These are phyloP conservation scores for Tolypocladium tropicale DNA, from an alignment of 2,329 filamentous ascomycete species.

Conservation along the genomic window DNA sequence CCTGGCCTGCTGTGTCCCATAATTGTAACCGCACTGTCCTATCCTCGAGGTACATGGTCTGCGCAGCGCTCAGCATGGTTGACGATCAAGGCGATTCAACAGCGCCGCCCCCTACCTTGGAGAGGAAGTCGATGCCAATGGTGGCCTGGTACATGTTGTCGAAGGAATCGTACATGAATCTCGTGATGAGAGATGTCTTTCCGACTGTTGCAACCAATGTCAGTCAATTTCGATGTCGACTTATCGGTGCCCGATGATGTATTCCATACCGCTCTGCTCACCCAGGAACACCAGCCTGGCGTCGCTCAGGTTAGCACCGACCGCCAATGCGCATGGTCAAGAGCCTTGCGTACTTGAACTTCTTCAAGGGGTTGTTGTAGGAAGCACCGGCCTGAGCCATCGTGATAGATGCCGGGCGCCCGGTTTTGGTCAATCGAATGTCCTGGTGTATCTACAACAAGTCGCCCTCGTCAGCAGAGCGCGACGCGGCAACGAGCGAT, in stretches of 20 bases:
- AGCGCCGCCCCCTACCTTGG: conserved; percentile 57
- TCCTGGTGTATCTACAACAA: neutral
- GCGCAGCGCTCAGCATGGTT: conserved; percentile 1
- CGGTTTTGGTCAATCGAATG: neutral
- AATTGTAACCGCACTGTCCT: conserved; percentile 93
- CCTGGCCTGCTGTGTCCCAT: conserved; percentile 97
- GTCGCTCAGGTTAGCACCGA: conserved; percentile 9
- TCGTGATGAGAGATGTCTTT: conserved; percentile 96
- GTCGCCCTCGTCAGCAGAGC: neutral
- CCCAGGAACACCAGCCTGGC: conserved; percentile 87
- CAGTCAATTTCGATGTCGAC: conserved; percentile 9
- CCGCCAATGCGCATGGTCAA: no score
- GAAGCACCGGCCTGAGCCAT: conserved; percentile 80
- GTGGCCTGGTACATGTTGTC: conserved; percentile 99
- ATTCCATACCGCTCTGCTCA: conserved; percentile 84
- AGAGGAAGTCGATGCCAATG: conserved; percentile 98
- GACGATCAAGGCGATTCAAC: neutral
- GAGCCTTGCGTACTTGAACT: conserved; percentile 72
- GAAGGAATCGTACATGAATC: conserved; percentile 99
- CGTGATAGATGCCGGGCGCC: conserved; percentile 17
- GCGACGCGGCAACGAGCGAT: neutral
- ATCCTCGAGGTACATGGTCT: conserved; percentile 99
- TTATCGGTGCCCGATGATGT: neutral
- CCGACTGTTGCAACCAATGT: conserved; percentile 54
- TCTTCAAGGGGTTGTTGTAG: conserved; percentile 99